These are phyloP conservation scores for Senecio squalidus DNA, from an alignment of 140 eudicot species.

Conservation along the genomic window DNA sequence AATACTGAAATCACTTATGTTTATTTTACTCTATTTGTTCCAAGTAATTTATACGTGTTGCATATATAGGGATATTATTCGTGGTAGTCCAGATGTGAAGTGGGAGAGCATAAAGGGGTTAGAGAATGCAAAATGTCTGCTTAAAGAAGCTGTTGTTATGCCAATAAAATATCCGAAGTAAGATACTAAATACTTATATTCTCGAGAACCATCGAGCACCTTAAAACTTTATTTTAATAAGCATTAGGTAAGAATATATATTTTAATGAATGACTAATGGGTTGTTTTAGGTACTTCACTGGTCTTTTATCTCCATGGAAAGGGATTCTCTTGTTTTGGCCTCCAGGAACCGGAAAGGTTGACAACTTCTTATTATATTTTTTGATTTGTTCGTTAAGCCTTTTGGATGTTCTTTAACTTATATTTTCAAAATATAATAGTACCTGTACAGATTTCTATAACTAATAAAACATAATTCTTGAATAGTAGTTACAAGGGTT, in stretches of 20 bases:
- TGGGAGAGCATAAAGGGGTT: slow-evolving; percentile 98
- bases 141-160: slow-evolving; percentile 99
- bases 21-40: neutral
- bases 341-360: slow-evolving; percentile 99
- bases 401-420: too few species aligned
- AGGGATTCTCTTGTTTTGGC: slow-evolving; percentile 99
- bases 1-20: neutral
- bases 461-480: too few species aligned
- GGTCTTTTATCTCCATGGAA: slow-evolving; percentile 98
- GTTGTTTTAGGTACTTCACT: slow-evolving; percentile 75
- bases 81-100: slow-evolving; percentile 93
- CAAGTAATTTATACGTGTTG: neutral
- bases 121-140: slow-evolving; percentile 94
- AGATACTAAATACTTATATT: slow-evolving; percentile 19
- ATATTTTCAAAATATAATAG: too few species aligned
- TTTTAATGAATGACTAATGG: slow-evolving; percentile 10
- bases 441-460: neutral
- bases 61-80: slow-evolving; percentile 78
- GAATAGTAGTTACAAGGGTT: too few species aligned
- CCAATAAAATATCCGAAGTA: slow-evolving; percentile 97
- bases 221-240: neutral
- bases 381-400: too few species aligned
- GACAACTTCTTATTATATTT: slow-evolving; percentile 9
- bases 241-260: neutral
- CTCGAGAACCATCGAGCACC: too few species aligned